Percentiles rank a stretch among this genome's conserved stretches.
Conservation (phyloP, 2,329 filamentous ascomycete species). For the Esteya vermicola region DNA sequence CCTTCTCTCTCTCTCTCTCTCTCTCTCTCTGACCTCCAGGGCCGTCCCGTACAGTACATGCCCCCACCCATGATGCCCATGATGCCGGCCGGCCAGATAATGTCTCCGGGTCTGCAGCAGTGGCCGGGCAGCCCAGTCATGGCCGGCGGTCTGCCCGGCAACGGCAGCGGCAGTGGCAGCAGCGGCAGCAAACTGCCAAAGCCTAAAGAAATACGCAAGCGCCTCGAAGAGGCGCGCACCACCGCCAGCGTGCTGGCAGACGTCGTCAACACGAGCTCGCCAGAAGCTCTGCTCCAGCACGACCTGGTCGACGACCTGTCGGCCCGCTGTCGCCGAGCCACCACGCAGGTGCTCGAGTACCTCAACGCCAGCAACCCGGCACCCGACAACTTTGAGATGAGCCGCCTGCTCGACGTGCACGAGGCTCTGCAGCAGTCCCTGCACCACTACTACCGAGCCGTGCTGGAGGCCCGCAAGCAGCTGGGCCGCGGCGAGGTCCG, state of each 20-base stretch:
- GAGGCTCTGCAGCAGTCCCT: slow-evolving; percentile 75
- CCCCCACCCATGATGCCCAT: neutral
- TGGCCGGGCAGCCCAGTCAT: too few species aligned
- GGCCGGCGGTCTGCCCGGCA: too few species aligned
- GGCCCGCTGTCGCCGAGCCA: slow-evolving; percentile 69
- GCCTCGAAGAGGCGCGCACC: slow-evolving; percentile 80
- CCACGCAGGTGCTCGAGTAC: slow-evolving; percentile 70
- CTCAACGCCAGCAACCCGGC: slow-evolving; percentile 65
- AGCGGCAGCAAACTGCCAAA: slow-evolving; percentile 38
- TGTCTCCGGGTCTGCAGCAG: too few species aligned
- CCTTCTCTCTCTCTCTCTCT: neutral
- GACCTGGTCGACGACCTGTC: slow-evolving; percentile 91
- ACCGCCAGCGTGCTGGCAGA: slow-evolving; percentile 88
- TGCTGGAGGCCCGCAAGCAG: slow-evolving; percentile 48
- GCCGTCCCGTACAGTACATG: neutral
- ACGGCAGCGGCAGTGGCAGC: slow-evolving; percentile 9
- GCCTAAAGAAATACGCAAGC: slow-evolving; percentile 62
- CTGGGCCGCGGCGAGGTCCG: slow-evolving; percentile 24
- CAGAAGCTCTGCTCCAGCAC: slow-evolving; percentile 60
- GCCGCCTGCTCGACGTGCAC: slow-evolving; percentile 85
- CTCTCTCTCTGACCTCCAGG: neutral
- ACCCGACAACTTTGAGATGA: slow-evolving; percentile 88
- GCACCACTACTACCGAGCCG: slow-evolving; percentile 70
- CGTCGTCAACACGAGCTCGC: slow-evolving; percentile 72
- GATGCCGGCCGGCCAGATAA: neutral